phyloP scores from a whole-genome alignment of 208 protist genomes.

The Borovskyia barvae region DNA sequence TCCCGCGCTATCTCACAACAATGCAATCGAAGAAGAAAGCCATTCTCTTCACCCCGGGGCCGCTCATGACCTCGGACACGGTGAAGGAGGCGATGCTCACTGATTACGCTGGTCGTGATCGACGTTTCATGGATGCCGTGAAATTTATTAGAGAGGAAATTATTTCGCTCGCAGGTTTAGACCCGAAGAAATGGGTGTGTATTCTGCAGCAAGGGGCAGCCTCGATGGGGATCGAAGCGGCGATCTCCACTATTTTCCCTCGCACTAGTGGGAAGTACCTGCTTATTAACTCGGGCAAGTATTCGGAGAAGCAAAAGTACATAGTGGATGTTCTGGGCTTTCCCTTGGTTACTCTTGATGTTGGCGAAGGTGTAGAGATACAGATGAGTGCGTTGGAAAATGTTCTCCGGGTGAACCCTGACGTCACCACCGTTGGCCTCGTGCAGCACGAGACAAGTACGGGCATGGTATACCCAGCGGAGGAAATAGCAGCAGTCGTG shows the following conservation, averaged over 20 bases:
- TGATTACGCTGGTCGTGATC: constrained; percentile 83
- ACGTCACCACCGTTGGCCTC: constrained; percentile 72
- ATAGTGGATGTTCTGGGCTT: constrained; percentile 67
- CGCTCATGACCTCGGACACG: constrained; percentile 67
- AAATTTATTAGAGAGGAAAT: constrained; percentile 60
- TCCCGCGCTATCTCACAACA: too few species aligned
- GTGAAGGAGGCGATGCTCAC: constrained; percentile 80
- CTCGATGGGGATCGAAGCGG: constrained; percentile 83
- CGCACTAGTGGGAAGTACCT: constrained; percentile 58
- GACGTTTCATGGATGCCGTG: constrained; percentile 72
- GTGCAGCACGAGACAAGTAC: constrained; percentile 91
- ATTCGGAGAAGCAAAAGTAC: constrained; percentile 72
- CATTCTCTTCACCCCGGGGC: constrained; percentile 88
- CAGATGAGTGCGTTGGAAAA: constrained; percentile 41
- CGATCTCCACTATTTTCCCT: constrained; percentile 71
- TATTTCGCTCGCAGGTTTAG: constrained; percentile 43
- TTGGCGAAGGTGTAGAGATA: constrained; percentile 65
- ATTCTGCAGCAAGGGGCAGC: constrained; percentile 81
- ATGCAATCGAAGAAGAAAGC: constrained; percentile 18
- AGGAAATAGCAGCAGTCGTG: constrained; percentile 54
- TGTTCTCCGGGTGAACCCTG: constrained; percentile 43
- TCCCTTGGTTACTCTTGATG: constrained; percentile 41
- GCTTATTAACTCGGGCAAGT: constrained; percentile 82
- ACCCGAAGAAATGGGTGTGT: constrained; percentile 53
- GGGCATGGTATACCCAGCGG: constrained; percentile 86